Evolutionary conservation across 192 early-diverging fungal genomes (phyloP).

Genomic region (Dissophora globulifera): DNA sequence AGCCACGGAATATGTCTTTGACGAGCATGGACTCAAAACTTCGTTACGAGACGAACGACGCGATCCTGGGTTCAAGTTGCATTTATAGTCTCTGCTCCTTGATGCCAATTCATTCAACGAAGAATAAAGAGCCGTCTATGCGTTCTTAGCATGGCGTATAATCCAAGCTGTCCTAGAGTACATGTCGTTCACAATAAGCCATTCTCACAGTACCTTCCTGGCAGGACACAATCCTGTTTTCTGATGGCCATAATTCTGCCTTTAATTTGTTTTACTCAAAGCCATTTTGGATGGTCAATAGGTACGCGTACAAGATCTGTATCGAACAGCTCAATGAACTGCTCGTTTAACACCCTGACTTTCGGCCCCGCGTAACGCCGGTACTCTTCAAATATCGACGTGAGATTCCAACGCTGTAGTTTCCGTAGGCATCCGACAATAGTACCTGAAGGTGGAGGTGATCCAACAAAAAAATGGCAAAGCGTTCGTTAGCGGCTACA

Average conservation of each 20-base stretch:
- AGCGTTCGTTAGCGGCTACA: too few species aligned
- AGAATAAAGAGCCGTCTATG: too few species aligned
- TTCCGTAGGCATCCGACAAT: conserved; percentile 98
- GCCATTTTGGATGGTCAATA: conserved; percentile 77
- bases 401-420: conserved; percentile 97
- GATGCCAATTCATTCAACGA: too few species aligned
- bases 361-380: conserved; percentile 95
- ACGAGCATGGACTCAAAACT: conserved; percentile 12
- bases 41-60: conserved; percentile 9
- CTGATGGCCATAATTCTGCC: too few species aligned
- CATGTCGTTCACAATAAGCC: too few species aligned
- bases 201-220: too few species aligned
- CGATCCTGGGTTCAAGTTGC: conserved; percentile 27
- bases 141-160: too few species aligned
- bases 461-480: not conserved
- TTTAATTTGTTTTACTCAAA: conserved; percentile 64
- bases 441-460: conserved; percentile 72
- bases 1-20: conserved; percentile 8
- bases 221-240: too few species aligned
- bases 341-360: conserved; percentile 96
- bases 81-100: conserved; percentile 9
- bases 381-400: conserved; percentile 99
- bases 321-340: conserved; percentile 96
- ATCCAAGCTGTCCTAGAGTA: too few species aligned
- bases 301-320: conserved; percentile 92